Evolutionary conservation across 805 yeast genomes (phyloP).

Genomic region (Spathaspora sp.): DNA sequence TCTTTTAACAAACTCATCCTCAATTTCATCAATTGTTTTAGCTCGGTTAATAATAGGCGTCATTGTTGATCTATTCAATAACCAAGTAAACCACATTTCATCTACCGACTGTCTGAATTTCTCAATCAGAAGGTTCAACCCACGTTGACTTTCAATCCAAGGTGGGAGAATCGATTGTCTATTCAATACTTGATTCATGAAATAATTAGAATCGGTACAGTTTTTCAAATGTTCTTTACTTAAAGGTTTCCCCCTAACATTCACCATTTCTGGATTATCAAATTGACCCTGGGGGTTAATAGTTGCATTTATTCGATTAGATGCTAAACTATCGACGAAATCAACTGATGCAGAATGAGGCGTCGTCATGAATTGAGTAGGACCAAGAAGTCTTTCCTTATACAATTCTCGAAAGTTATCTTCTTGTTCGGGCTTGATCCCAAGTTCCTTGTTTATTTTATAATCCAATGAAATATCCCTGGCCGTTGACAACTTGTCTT

Average conservation of each 20-base stretch:
- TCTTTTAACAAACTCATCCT: slow-evolving; percentile 3
- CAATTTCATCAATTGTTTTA: slow-evolving; percentile 3
- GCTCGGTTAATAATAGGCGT: not conserved
- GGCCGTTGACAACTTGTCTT: slow-evolving; percentile 50
- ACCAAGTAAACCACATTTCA: slow-evolving; percentile 29
- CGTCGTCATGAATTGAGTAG: slow-evolving; percentile 43
- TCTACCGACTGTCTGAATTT: slow-evolving; percentile 46
- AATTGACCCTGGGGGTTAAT: slow-evolving; percentile 70
- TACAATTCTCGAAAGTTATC: slow-evolving; percentile 58
- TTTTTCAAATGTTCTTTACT: slow-evolving; percentile 53
- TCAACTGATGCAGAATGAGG: slow-evolving; percentile 43
- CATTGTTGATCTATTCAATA: slow-evolving; percentile 11
- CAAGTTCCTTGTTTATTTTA: slow-evolving; percentile 35
- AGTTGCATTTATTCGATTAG: slow-evolving; percentile 64
- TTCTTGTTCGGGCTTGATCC: slow-evolving; percentile 18
- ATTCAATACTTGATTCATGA: slow-evolving; percentile 70
- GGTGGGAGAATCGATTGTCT: slow-evolving; percentile 82
- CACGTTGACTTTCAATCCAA: slow-evolving; percentile 79
- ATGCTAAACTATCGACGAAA: slow-evolving; percentile 64
- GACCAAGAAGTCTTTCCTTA: slow-evolving; percentile 60
- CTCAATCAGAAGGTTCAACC: slow-evolving; percentile 56
- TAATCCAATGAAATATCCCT: slow-evolving; percentile 67
- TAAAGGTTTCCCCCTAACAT: slow-evolving; percentile 59
- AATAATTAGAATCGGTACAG: slow-evolving; percentile 62
- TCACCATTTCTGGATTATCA: slow-evolving; percentile 43